Conservation (phyloP, 257 asterid species). For the Linaria vulgaris region DNA sequence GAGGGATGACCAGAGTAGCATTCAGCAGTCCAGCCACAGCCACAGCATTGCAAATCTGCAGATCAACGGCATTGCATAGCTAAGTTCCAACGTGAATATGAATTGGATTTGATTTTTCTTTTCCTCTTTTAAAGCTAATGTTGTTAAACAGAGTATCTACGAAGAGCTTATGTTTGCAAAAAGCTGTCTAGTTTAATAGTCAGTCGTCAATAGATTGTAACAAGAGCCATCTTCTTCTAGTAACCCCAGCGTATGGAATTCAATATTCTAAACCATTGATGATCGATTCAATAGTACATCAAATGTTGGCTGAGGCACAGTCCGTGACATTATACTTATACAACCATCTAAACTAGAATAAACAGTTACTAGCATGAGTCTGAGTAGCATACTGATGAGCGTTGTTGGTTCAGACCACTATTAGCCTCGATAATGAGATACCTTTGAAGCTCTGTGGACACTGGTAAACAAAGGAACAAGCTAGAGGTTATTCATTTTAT, state of each 20-base stretch:
- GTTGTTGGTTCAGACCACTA: constrained; percentile 92
- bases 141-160: background rate
- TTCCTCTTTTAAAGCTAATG: too few relatives aligned
- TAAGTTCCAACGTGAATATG: background rate
- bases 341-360: background rate
- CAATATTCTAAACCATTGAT: too few relatives aligned
- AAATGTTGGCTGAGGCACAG: too few relatives aligned
- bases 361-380: background rate
- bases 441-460: constrained; percentile 32
- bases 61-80: constrained; percentile 7
- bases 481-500: constrained; percentile 1
- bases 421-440: constrained; percentile 79
- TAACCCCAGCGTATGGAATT: too few relatives aligned
- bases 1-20: constrained; percentile 81
- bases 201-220: background rate
- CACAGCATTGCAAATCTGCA: constrained; percentile 89
- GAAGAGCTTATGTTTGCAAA: background rate
- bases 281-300: too few relatives aligned
- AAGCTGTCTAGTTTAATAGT: too few relatives aligned
- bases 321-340: too few relatives aligned
- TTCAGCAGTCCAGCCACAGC: constrained; percentile 81
- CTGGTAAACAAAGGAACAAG: constrained; percentile 28
- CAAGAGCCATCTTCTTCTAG: constrained; percentile 16
- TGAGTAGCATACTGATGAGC: constrained; percentile 66
- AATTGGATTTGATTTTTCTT: background rate